phyloP scores from a whole-genome alignment of 2,329 filamentous ascomycete species.

The Didymella segeticola region DNA sequence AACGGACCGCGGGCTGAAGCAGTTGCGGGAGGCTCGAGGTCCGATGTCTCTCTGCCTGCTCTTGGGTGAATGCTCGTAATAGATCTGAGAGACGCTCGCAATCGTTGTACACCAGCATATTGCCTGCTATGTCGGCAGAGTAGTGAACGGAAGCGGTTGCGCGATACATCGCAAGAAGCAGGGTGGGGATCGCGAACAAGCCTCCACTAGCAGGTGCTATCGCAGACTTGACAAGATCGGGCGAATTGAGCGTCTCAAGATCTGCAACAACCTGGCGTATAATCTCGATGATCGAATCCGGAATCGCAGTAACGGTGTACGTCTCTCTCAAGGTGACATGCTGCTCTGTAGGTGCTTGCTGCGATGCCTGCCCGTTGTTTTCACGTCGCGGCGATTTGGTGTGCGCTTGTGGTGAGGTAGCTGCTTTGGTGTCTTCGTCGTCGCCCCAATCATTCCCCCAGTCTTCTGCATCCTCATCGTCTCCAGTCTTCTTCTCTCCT shows the following conservation, averaged over 20 bases:
- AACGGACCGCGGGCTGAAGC: conserved; percentile 44
- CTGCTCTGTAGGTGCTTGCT: conserved; percentile 47
- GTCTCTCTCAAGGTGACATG: conserved; percentile 83
- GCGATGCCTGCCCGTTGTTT: conserved; percentile 39
- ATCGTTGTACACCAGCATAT: conserved; percentile 72
- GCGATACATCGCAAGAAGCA: conserved; percentile 78
- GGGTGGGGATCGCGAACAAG: conserved; percentile 74
- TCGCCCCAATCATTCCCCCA: conserved; percentile 81
- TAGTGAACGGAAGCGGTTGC: conserved; percentile 80
- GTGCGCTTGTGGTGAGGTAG: conserved; percentile 14
- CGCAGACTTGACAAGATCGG: conserved; percentile 56
- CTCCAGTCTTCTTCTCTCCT: conserved; percentile 45
- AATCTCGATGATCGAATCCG: conserved; percentile 75
- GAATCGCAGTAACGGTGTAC: conserved; percentile 88
- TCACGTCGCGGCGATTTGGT: conserved; percentile 38
- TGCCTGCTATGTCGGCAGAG: conserved; percentile 62
- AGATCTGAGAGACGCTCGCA: conserved; percentile 63
- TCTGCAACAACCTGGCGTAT: conserved; percentile 61
- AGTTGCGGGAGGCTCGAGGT: conserved; percentile 38
- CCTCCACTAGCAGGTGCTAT: conserved; percentile 72
- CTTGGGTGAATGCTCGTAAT: conserved; percentile 57
- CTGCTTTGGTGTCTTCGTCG: conserved; percentile 52
- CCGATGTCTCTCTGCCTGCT: conserved; percentile 49
- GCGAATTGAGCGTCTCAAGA: conserved; percentile 61
- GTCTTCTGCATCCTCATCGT: conserved; percentile 63